These are phyloP conservation scores for Fennellomyces sp. DNA, from an alignment of 371 early-diverging fungal genomes.

Conservation along the genomic window DNA sequence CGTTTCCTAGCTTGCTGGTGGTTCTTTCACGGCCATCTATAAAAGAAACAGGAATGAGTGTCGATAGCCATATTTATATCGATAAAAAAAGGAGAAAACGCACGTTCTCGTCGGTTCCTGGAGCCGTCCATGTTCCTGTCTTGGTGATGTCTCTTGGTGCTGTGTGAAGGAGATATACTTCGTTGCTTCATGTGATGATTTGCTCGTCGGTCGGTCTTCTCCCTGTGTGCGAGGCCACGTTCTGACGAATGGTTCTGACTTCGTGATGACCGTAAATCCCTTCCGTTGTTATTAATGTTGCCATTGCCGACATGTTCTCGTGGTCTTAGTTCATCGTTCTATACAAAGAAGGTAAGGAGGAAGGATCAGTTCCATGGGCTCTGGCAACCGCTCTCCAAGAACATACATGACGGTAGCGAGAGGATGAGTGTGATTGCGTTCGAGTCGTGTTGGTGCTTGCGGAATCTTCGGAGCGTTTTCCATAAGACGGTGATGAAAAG, in stretches of 20 bases:
- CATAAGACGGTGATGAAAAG: conserved; percentile 57
- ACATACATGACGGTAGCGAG: conserved; percentile 22
- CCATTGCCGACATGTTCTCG: neutral
- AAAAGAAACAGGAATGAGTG: neutral
- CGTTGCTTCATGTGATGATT: neutral
- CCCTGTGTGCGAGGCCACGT: neutral
- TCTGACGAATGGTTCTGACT: conserved; percentile 5
- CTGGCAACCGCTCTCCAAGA: too few relatives aligned
- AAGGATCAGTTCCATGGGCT: too few relatives aligned
- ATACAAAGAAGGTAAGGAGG: neutral
- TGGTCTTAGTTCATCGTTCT: conserved; percentile 3
- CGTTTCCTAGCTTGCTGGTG: neutral
- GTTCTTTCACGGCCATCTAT: conserved; percentile 5
- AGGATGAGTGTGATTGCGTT: conserved; percentile 7
- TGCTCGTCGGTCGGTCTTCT: conserved; percentile 7
- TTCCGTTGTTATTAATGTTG: conserved; percentile 6
- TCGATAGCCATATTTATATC: too few relatives aligned
- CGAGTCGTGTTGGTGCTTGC: conserved; percentile 15
- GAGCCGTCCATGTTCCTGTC: neutral
- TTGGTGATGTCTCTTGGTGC: neutral
- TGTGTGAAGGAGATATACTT: conserved; percentile 5
- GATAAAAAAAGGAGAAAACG: too few relatives aligned
- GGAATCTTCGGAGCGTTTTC: conserved; percentile 49
- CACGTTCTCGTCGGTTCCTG: conserved; percentile 21
- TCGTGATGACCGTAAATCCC: conserved; percentile 4